Conservation (phyloP, 2,329 filamentous ascomycete genomes). For the Coleophoma cylindrospora region DNA sequence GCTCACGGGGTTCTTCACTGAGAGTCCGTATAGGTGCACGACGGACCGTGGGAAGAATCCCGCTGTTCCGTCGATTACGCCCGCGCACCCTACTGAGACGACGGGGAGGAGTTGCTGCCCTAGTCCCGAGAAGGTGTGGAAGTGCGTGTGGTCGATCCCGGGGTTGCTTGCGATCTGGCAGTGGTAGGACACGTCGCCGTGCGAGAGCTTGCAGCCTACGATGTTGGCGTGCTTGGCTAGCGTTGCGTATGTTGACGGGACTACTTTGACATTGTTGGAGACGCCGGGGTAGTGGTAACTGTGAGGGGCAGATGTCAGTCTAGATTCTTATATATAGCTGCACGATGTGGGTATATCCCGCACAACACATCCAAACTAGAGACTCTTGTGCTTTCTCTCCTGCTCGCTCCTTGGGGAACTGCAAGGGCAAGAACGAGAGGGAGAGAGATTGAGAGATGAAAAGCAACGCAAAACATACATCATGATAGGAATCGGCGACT, state of each 20-base stretch:
- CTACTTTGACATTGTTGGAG: slow-evolving; percentile 58
- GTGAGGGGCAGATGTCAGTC: not conserved
- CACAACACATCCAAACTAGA: too few species aligned
- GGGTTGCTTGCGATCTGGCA: slow-evolving; percentile 55
- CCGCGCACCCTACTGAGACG: slow-evolving; percentile 56
- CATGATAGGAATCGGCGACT: slow-evolving; percentile 53
- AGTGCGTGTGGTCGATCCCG: slow-evolving; percentile 50
- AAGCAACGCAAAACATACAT: slow-evolving; percentile 36
- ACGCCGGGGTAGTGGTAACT: slow-evolving; percentile 58
- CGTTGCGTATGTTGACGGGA: slow-evolving; percentile 48
- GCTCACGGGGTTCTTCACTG: slow-evolving; percentile 27
- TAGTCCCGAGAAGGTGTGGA: slow-evolving; percentile 59
- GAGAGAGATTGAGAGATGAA: not conserved
- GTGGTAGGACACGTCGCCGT: slow-evolving; percentile 62
- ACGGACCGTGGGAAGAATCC: slow-evolving; percentile 60
- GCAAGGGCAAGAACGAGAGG: too few species aligned
- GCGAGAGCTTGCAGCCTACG: slow-evolving; percentile 65
- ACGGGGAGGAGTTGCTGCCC: slow-evolving; percentile 62
- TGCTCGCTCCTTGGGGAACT: too few species aligned
- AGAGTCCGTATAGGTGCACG: slow-evolving; percentile 49
- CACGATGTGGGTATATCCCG: too few species aligned
- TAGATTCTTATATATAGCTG: not conserved
- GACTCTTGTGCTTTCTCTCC: too few species aligned
- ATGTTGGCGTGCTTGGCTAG: slow-evolving; percentile 61
- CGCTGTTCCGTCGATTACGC: slow-evolving; percentile 62